These are phyloP conservation scores for Penicillium capsulatum DNA, from an alignment of 2,329 filamentous ascomycete species.

Conservation along the genomic window DNA sequence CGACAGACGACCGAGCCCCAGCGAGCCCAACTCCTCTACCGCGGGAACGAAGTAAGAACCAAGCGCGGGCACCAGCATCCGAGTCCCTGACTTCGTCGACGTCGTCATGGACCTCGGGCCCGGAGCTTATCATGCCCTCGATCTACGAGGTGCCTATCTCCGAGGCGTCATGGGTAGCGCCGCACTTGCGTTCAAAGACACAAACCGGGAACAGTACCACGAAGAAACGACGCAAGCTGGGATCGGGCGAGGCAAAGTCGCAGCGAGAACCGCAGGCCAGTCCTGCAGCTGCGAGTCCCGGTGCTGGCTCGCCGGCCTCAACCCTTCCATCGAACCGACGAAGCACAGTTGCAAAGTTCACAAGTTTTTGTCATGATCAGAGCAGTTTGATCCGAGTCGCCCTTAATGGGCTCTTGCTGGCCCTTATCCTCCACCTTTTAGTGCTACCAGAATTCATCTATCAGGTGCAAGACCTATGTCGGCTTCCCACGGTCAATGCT, in stretches of 20 bases:
- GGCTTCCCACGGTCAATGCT: constrained; percentile 19
- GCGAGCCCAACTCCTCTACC: constrained; percentile 10
- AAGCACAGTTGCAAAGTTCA: constrained; percentile 4
- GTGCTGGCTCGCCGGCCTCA: constrained; percentile 9
- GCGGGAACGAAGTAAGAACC: constrained; percentile 4
- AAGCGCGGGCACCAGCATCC: constrained; percentile 7
- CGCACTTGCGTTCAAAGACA: constrained; percentile 18
- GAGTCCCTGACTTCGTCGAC: constrained; percentile 28
- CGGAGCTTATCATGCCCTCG: constrained; percentile 41
- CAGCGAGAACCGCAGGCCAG: constrained; percentile 5
- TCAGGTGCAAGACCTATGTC: constrained; percentile 30
- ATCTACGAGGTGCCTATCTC: constrained; percentile 34
- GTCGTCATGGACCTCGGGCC: constrained; percentile 30
- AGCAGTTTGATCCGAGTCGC: constrained; percentile 12
- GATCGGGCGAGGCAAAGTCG: constrained; percentile 1
- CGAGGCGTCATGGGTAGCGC: constrained; percentile 34
- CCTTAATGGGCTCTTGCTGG: constrained; percentile 27
- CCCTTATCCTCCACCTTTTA: constrained; percentile 32
- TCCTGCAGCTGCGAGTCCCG: background rate
- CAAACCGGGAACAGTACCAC: constrained; percentile 12
- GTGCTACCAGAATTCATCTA: constrained; percentile 35
- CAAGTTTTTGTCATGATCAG: constrained; percentile 1
- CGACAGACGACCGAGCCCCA: constrained; percentile 2
- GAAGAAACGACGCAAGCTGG: constrained; percentile 24
- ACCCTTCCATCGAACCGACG: constrained; percentile 1